Conservation (phyloP, 345 rosid genomes). For the Salix caprea region DNA sequence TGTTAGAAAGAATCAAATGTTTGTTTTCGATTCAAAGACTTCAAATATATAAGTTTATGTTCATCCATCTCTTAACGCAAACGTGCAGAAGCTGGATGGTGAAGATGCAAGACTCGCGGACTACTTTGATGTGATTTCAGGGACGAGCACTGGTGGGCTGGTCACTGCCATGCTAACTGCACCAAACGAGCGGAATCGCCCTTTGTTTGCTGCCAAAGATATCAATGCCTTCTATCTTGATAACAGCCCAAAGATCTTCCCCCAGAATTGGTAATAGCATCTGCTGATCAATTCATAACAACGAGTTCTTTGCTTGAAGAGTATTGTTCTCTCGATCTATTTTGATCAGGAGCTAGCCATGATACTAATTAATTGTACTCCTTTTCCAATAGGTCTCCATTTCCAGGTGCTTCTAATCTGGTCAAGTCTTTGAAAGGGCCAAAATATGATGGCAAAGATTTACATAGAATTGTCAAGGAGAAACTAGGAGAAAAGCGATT, state of each 20-base stretch:
- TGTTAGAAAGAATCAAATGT: too few relatives aligned
- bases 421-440: conserved; percentile 54
- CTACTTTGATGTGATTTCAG: too few relatives aligned
- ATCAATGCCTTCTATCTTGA: conserved; percentile 30
- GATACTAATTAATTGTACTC: background rate
- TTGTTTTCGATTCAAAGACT: too few relatives aligned
- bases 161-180: conserved; percentile 62
- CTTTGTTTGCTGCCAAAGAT: conserved; percentile 61
- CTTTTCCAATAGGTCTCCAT: background rate
- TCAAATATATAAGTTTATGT: too few relatives aligned
- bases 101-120: conserved; percentile 51
- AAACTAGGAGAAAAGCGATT: conserved; percentile 44
- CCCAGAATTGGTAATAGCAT: conserved; percentile 2
- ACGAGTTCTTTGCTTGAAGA: background rate
- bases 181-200: conserved; percentile 56
- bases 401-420: conserved; percentile 29
- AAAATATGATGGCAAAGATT: conserved; percentile 51
- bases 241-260: conserved; percentile 21
- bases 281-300: background rate
- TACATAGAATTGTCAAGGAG: conserved; percentile 40
- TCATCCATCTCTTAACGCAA: too few relatives aligned
- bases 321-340: background rate
- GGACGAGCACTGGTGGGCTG: conserved; percentile 44
- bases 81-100: conserved; percentile 56
- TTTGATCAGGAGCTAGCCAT: background rate